Base-by-base conservation (phyloP, 73 alveolate genomes). In the Breviolum minutum region DNA sequence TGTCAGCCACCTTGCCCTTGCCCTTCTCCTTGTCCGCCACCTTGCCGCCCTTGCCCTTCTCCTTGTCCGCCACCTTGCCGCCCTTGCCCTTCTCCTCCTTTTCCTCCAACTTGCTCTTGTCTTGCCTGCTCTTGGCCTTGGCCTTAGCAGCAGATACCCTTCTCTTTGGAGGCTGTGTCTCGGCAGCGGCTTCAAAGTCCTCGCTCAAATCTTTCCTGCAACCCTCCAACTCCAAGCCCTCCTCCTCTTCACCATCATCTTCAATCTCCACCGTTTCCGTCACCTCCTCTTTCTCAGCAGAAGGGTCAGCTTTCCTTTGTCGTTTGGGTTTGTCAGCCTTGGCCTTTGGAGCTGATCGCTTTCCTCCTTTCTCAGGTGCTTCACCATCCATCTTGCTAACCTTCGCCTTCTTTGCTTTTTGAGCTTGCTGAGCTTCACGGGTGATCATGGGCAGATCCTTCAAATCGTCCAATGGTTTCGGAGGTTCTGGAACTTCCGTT, bases 151-250 rank as follows among this genome's bases (percentile, higher is more conserved):
- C n/a, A n/a, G n/a, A n/a, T n/a, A n/a, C n/a, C n/a, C n/a, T n/a
- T n/a, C n/a, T n/a, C n/a, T n/a, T n/a, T n/a, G n/a, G n/a, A n/a
- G n/a, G n/a, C 74, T 66, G 24, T 17, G 74, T 13, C 7, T 81
- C 89, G 12, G 89, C 89, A 48, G 71, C 89, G 19, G 89, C 89
- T 5, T 81, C 89, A 32, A 81, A 48, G 40, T 32, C 32, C 7
- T 27, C 17, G 12, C 6, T 40, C 64, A 81, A 54, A 19, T 81
- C 20, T 27, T 54, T 48, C 19, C 14, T 32, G 89, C 70, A 40
- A 32, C 13, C n/a, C n/a, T n/a, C n/a, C n/a, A n/a, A n/a, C n/a
- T n/a, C n/a, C n/a, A n/a, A n/a, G n/a, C n/a, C n/a, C n/a, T n/a
- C n/a, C n/a, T n/a, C 68, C 68, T 81, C 89, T 48, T 20, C 89